Evolutionary conservation across 305 asterid genomes (phyloP), one percentile per base, ranked within the genome.

Genomic region (Plantago coronopus): DNA sequence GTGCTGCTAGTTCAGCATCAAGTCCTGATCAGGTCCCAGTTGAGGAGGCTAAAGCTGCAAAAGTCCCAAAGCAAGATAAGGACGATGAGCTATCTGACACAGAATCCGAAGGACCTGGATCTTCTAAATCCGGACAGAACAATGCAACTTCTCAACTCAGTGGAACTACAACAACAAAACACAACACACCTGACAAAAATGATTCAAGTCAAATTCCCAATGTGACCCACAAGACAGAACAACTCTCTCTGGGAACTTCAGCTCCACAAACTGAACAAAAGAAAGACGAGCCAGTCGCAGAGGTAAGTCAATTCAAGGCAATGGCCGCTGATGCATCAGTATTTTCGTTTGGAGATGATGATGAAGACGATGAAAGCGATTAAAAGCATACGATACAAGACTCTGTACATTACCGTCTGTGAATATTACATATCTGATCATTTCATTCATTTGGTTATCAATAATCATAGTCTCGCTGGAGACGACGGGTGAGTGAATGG

Each of bases 251-350:
- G 69, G 93, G 84, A 60, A 72, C 73, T 65, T 43, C 81, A 7
- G 73, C 74, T 61, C 50, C 67, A 16, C 69, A 50, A 23, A 63
- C 54, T 17, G 91, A 78, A 63, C 70, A 64, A 14, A 75, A 72
- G 76, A 83, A 79, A 65, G 93, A 74, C 65, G 69, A 17, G 4
- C 78, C 69, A 18, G 78, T 14, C 0, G 94, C 76, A 44, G 85
- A 77, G 70, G 89, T 81, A 20, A 93, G 99, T 62, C 90, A 89
- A 66, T 94, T 94, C 88, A 87, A 84, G 67, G 94, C 80, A n/a
- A 76, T 94, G 90, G 95, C 93, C 61, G 99, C 99, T 12, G 99
- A 94, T 76, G 99, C 99, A 5, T 94, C 97, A 0, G 83, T 94
- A 48, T 94, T 94, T 50, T 73, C 99, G 43, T 94, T 94, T 62